Evolutionary conservation across 2,329 filamentous ascomycete species (phyloP).

Genomic region (Alternaria arborescens): DNA sequence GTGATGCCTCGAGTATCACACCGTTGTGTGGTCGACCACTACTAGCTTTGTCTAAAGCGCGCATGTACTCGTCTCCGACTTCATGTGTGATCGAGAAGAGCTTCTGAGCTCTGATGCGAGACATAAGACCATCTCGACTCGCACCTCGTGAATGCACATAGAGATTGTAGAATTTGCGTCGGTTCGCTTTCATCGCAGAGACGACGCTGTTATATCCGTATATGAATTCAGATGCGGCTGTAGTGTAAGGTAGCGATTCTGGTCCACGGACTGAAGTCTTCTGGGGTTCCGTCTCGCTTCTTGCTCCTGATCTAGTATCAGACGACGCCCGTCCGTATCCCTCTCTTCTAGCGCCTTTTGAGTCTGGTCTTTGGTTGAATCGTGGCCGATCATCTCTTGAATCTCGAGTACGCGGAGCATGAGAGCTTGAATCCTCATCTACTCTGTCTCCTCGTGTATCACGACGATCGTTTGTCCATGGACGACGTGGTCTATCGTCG

Average conservation of each 20-base stretch:
- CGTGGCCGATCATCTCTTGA: neutral
- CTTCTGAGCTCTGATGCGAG: constrained; percentile 26
- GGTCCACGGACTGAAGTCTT: constrained; percentile 5
- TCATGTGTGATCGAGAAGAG: constrained; percentile 50
- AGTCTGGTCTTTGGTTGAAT: constrained; percentile 12
- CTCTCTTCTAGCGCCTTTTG: constrained; percentile 12
- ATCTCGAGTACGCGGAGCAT: neutral
- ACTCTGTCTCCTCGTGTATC: neutral
- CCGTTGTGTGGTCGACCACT: constrained; percentile 88
- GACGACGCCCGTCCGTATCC: neutral
- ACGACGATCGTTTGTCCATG: neutral
- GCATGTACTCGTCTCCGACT: constrained; percentile 69
- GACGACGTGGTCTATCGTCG: neutral
- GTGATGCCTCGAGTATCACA: constrained; percentile 84
- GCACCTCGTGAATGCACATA: constrained; percentile 65
- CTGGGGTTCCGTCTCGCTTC: neutral
- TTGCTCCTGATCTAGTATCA: neutral
- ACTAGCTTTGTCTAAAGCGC: constrained; percentile 83
- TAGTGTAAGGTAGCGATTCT: constrained; percentile 72
- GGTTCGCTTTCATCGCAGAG: constrained; percentile 74
- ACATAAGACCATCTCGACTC: constrained; percentile 31
- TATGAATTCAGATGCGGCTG: constrained; percentile 88
- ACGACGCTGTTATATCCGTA: constrained; percentile 85
- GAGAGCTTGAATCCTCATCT: neutral
- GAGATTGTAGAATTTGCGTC: constrained; percentile 81